Evolutionary conservation across 192 early-diverging fungal species (phyloP), one percentile per base, ranked within the genome.

Genomic region (Nowakowskiella sp.): DNA sequence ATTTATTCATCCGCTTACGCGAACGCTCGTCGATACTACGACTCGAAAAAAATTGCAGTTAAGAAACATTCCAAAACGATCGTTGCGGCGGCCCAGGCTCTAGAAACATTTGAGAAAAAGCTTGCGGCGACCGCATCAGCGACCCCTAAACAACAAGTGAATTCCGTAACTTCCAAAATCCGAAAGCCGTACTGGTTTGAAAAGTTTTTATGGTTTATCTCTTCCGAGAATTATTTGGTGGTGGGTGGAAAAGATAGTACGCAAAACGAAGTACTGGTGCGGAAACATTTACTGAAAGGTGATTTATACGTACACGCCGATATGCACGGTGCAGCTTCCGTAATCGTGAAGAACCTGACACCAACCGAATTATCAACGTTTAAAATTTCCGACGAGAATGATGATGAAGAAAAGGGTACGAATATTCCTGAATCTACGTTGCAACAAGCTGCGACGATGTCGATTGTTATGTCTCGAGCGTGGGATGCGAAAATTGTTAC

Each of bases 131-230:
- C 92, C 36, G 60, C 97, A 22, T 81, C 86, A 50, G 77, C 83
- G 28, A 84, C 82, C 45, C 78, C 13, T 19, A 13, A 39, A 13
- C 51, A 73, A 60, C 42, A 81, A 44, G 78, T 81, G n/a, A 87
- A 80, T 0, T 74, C 82, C 0, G 80, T 78, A 3, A 92, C 92
- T 48, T 83, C 76, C 34, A 84, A 90, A 58, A 80, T 84, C 50
- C 88, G 96, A 53, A 92, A 91, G 51, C 89, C 90, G 10, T 87
- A 83, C 31, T 99, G 94, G 94, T 99, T 99, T 69, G 96, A 99
- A 67, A 94, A 93, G 71, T 99, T 97, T 53, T 54, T 89, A 26
- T 97, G 94, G 94, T 97, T 93, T 53, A 70, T 97, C 21, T 85
- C 86, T 13, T 83, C 85, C 0, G 96, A 99, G 50, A 92, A 92